phyloP scores from a whole-genome alignment of 441 rosid species.

The Codiaeum variegatum region DNA sequence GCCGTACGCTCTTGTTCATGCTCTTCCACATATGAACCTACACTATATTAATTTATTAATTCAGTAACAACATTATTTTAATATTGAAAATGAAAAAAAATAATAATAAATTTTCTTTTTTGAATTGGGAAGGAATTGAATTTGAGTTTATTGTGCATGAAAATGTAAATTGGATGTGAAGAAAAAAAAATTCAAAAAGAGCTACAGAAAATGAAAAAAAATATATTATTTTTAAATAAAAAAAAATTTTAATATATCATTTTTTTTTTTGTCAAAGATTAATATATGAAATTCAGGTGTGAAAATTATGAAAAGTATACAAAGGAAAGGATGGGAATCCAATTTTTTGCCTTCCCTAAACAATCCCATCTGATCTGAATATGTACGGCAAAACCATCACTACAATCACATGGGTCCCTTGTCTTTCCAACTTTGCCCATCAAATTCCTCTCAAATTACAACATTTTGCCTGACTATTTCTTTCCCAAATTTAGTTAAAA shows the following conservation, averaged over 20 bases:
- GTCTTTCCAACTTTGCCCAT: not conserved
- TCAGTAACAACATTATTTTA: too few relatives aligned
- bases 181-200: too few relatives aligned
- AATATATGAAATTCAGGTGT: not conserved
- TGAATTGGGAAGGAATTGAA: too few relatives aligned
- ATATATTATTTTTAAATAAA: not conserved
- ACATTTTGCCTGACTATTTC: not conserved
- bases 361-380: not conserved
- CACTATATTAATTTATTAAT: too few relatives aligned
- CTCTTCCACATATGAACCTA: conserved; percentile 20
- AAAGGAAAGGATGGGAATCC: not conserved
- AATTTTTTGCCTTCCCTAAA: not conserved
- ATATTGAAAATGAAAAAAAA: too few relatives aligned
- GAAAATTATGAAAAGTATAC: conserved; percentile 2
- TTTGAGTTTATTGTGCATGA: too few relatives aligned
- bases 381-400: not conserved
- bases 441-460: not conserved
- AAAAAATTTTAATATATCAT: too few relatives aligned
- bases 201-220: too few relatives aligned
- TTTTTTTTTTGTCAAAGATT: too few relatives aligned
- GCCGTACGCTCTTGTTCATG: not conserved
- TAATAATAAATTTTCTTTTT: too few relatives aligned
- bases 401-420: conserved; percentile 15
- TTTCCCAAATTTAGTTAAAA: not conserved
- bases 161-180: too few relatives aligned